Percentiles rank a stretch among this genome's conserved stretches.
These are phyloP conservation scores for Triglochin maritima DNA, from an alignment of 106 monocot species.

Conservation along the genomic window DNA sequence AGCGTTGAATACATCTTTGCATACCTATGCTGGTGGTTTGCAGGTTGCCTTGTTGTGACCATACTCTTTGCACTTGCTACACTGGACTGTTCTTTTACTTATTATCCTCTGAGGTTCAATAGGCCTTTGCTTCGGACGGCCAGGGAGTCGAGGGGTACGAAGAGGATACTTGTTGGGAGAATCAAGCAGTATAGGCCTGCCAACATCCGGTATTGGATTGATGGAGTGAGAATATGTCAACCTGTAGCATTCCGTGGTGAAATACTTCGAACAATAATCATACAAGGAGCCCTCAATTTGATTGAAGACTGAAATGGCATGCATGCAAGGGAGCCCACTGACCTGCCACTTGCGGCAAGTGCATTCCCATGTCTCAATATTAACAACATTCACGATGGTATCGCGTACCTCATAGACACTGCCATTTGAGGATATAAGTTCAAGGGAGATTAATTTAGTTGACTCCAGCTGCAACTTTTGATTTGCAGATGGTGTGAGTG, in stretches of 20 bases:
- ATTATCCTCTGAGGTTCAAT: conserved; percentile 47
- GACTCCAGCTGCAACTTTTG: conserved; percentile 58
- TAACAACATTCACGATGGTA: conserved; percentile 25
- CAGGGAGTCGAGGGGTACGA: conserved; percentile 47
- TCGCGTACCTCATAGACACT: conserved; percentile 59
- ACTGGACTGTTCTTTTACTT: conserved; percentile 59
- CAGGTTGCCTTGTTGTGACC: conserved; percentile 94
- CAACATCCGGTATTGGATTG: conserved; percentile 79
- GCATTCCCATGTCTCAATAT: conserved; percentile 80
- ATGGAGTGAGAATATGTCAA: conserved; percentile 63
- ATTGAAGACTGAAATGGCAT: conserved; percentile 71
- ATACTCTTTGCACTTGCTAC: conserved; percentile 71
- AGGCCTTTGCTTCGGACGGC: conserved; percentile 78
- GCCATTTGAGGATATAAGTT: conserved; percentile 33
- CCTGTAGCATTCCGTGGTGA: conserved; percentile 53
- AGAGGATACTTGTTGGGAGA: conserved; percentile 29
- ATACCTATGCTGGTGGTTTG: conserved; percentile 20
- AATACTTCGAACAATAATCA: conserved; percentile 75
- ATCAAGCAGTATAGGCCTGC: conserved; percentile 29
- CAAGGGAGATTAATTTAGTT: conserved; percentile 30
- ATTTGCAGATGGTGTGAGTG: conserved; percentile 46
- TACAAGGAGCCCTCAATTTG: conserved; percentile 29
- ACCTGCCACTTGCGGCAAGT: conserved; percentile 84
- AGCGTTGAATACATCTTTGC: neutral
- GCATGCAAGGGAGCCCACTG: conserved; percentile 66